Conservation (phyloP, 2,329 filamentous ascomycete species). For the Decorospora gaudefroyi region DNA sequence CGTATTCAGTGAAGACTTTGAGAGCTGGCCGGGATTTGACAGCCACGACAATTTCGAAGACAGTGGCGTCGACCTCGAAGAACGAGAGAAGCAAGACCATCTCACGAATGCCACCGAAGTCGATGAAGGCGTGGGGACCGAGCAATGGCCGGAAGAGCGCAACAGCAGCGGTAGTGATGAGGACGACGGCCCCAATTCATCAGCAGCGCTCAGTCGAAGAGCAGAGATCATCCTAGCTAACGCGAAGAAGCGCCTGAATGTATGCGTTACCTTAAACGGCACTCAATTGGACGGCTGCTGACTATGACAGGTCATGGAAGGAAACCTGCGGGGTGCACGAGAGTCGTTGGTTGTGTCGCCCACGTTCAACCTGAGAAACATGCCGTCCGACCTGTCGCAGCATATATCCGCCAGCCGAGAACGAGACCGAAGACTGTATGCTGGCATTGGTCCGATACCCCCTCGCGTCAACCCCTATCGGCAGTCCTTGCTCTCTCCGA, state of each 20-base stretch:
- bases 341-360: constrained; percentile 64
- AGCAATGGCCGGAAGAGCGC: constrained; percentile 43
- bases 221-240: constrained; percentile 91
- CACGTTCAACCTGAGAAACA: constrained; percentile 52
- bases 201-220: constrained; percentile 62
- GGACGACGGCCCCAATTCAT: constrained; percentile 68
- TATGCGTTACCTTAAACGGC: constrained; percentile 53
- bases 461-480: constrained; percentile 39
- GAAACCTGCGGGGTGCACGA: constrained; percentile 79
- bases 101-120: constrained; percentile 44
- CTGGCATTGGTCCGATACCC: constrained; percentile 45
- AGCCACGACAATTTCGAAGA: constrained; percentile 38
- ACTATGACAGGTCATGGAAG: constrained; percentile 79
- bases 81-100: constrained; percentile 37
- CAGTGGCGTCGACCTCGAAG: constrained; percentile 43
- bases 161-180: constrained; percentile 49
- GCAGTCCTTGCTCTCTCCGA: constrained; percentile 40
- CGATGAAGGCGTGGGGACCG: constrained; percentile 43
- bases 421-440: constrained; percentile 43
- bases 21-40: constrained; percentile 49
- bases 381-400: constrained; percentile 39
- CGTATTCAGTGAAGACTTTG: constrained; percentile 52
- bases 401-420: constrained; percentile 44
- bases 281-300: constrained; percentile 22
- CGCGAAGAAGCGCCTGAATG: constrained; percentile 85